Conservation (phyloP, 768 basidiomycete species). For the Mycena haematopus region DNA sequence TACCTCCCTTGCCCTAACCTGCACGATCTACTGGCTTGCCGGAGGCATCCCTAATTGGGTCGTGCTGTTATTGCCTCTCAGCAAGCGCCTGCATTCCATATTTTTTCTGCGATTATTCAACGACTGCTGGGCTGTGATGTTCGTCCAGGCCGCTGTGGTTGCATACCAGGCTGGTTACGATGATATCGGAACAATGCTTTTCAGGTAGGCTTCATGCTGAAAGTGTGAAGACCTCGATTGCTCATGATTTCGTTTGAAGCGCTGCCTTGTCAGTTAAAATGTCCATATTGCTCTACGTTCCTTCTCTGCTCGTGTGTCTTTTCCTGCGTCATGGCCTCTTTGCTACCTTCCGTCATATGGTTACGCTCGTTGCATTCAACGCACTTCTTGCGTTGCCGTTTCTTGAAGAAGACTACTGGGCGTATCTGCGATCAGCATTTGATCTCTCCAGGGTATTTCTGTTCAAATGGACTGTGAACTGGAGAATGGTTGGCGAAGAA, state of each 20-base stretch:
- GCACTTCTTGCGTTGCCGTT: conserved; percentile 73
- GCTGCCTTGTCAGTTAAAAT: conserved; percentile 92
- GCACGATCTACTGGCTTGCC: conserved; percentile 69
- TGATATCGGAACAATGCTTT: conserved; percentile 67
- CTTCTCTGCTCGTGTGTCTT: conserved; percentile 82
- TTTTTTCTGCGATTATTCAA: conserved; percentile 93
- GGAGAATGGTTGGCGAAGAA: conserved; percentile 86
- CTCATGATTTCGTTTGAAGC: conserved; percentile 46
- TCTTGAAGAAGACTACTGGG: conserved; percentile 59
- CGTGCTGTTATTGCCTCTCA: conserved; percentile 75
- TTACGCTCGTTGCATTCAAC: conserved; percentile 58
- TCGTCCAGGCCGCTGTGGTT: conserved; percentile 69
- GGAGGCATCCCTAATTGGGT: conserved; percentile 75
- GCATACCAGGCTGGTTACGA: conserved; percentile 67
- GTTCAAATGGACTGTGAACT: conserved; percentile 98
- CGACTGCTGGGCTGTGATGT: conserved; percentile 85
- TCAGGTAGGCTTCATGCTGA: conserved; percentile 61
- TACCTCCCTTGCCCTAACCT: conserved; percentile 64
- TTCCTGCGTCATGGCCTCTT: conserved; percentile 75
- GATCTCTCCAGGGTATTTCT: conserved; percentile 88
- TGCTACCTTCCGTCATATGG: conserved; percentile 55
- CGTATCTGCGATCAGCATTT: conserved; percentile 82
- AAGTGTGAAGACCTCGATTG: conserved; percentile 12
- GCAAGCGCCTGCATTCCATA: conserved; percentile 94
- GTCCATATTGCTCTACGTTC: conserved; percentile 90